Percentiles rank a stretch among this genome's conserved stretches.
These are phyloP conservation scores for Pyropia haitanensis DNA, from an alignment of 23 red algal genomes.

Conservation along the genomic window DNA sequence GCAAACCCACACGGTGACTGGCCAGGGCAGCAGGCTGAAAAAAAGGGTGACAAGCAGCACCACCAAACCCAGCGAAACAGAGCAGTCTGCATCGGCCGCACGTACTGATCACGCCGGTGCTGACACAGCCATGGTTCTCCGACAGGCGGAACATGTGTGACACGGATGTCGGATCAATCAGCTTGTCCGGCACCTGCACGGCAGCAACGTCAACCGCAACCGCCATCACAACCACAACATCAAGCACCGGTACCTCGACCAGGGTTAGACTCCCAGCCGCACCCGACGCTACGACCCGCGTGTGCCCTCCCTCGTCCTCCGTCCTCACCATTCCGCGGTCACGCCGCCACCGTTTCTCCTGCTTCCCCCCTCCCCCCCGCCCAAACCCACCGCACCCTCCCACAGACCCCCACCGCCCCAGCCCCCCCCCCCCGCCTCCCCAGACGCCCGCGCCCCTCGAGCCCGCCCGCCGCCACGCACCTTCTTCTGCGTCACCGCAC, in stretches of 20 bases:
- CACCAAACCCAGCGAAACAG: too few species aligned
- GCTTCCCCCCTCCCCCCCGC: background rate
- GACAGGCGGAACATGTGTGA: conserved; percentile 60
- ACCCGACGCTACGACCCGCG: too few species aligned
- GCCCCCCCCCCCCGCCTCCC: too few species aligned
- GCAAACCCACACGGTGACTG: too few species aligned
- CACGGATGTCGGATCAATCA: conserved; percentile 90
- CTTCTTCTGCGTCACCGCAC: conserved; percentile 87
- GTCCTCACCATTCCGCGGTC: too few species aligned
- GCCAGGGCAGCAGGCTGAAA: too few species aligned
- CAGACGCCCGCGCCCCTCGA: background rate
- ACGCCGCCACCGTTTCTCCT: too few species aligned
- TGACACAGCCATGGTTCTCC: conserved; percentile 80
- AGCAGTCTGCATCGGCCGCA: background rate
- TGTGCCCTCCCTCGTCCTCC: too few species aligned
- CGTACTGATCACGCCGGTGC: conserved; percentile 60
- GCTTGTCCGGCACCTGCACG: conserved; percentile 67
- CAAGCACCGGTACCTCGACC: too few species aligned
- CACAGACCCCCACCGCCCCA: background rate
- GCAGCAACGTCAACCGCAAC: background rate
- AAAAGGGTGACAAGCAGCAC: too few species aligned
- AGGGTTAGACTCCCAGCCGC: too few species aligned
- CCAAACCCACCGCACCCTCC: background rate
- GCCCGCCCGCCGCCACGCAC: background rate
- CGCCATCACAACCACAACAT: background rate